These are phyloP conservation scores for Curvularia hawaiiensis DNA, from an alignment of 2,329 filamentous ascomycete species.

Conservation along the genomic window DNA sequence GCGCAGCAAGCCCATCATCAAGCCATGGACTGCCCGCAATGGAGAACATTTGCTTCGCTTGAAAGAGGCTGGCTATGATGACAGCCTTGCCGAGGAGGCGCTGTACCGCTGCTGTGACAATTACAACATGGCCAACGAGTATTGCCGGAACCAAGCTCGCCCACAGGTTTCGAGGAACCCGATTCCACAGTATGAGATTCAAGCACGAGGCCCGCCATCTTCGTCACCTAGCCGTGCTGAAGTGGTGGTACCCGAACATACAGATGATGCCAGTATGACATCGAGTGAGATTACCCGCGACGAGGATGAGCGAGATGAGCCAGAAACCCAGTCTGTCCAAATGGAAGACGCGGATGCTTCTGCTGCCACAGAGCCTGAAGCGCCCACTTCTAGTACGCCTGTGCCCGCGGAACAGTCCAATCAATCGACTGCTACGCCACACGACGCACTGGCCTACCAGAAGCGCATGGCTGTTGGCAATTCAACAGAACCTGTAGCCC, in stretches of 20 bases:
- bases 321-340: conserved; percentile 44
- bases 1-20: conserved; percentile 53
- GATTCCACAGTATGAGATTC: conserved; percentile 59
- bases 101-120: conserved; percentile 81
- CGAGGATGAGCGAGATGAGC: conserved; percentile 34
- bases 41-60: conserved; percentile 52
- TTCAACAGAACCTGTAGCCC: conserved; percentile 57
- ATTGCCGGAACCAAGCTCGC: conserved; percentile 69
- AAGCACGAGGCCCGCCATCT: conserved; percentile 36
- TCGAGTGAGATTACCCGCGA: conserved; percentile 34
- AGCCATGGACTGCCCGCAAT: conserved; percentile 58
- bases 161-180: conserved; percentile 68
- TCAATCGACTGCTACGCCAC: conserved; percentile 19
- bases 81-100: conserved; percentile 75
- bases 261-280: conserved; percentile 35
- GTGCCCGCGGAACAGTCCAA: conserved; percentile 24
- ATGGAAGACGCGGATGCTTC: conserved; percentile 45
- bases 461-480: conserved; percentile 42
- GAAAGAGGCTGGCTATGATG: conserved; percentile 56
- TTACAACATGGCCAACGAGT: conserved; percentile 66
- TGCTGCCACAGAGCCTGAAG: conserved; percentile 17
- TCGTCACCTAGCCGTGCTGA: conserved; percentile 42
- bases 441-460: conserved; percentile 41
- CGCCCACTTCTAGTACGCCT: conserved; percentile 22
- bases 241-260: conserved; percentile 39